A percentile compares a stretch with the other conserved stretches of the same genome.
These are phyloP conservation scores for Saccharomyces hybrid DNA, from an alignment of 1,139 yeast genomes.

Conservation along the genomic window DNA sequence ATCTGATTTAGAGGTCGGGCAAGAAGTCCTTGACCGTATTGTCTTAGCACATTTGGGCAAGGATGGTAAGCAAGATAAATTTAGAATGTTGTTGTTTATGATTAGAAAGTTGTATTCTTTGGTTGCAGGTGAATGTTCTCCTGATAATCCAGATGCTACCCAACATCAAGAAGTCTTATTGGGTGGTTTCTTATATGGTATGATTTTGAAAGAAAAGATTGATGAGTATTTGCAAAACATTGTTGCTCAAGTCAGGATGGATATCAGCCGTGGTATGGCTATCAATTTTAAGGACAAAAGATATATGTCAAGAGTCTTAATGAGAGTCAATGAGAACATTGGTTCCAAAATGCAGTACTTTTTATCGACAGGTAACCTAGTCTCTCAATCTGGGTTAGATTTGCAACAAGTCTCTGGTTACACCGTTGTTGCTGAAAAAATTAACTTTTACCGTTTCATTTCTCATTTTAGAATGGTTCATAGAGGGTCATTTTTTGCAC, in stretches of 20 bases:
- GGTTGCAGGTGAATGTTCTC: conserved; percentile 94
- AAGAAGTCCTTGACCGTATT: conserved; percentile 70
- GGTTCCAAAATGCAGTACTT: conserved; percentile 93
- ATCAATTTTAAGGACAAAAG: conserved; percentile 78
- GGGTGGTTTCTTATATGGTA: conserved; percentile 94
- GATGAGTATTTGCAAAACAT: conserved; percentile 82
- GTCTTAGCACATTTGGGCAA: conserved; percentile 77
- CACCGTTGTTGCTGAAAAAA: conserved; percentile 97
- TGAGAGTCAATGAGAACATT: conserved; percentile 81
- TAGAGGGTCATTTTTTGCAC: conserved; percentile 98
- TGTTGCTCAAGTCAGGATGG: conserved; percentile 67
- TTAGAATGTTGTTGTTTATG: conserved; percentile 83
- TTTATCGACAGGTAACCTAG: conserved; percentile 92
- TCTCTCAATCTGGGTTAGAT: conserved; percentile 94
- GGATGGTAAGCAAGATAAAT: conserved; percentile 59
- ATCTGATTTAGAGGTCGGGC: conserved; percentile 85
- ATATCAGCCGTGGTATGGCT: conserved; percentile 72
- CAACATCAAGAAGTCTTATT: conserved; percentile 95
- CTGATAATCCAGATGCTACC: conserved; percentile 98
- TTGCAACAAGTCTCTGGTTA: conserved; percentile 97
- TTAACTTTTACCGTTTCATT: conserved; percentile 91
- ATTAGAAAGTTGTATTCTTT: conserved; percentile 87
- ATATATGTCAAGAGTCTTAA: conserved; percentile 72
- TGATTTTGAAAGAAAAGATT: conserved; percentile 91
- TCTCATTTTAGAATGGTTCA: conserved; percentile 99